Evolutionary conservation across 805 yeast genomes (phyloP).

Genomic region (Huiozyma naganishii): DNA sequence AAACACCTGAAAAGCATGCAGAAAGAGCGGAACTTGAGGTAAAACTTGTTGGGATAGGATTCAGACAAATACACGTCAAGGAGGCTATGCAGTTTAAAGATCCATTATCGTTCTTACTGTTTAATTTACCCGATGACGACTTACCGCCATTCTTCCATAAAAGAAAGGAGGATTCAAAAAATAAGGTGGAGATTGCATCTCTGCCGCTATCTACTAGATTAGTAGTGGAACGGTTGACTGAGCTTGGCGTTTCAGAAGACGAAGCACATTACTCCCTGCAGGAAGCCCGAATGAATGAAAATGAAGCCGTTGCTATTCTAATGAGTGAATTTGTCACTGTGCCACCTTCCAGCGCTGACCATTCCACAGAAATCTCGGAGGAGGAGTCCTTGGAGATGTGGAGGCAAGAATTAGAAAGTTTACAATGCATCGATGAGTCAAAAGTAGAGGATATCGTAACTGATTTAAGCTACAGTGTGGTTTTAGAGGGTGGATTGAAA

Average conservation of each 20-base stretch:
- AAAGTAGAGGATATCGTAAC: conserved; percentile 26
- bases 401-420: conserved; percentile 66
- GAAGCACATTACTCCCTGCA: conserved; percentile 44
- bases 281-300: conserved; percentile 35
- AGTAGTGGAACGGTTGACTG: conserved; percentile 43
- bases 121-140: conserved; percentile 92
- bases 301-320: conserved; percentile 37
- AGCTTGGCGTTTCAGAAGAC: conserved; percentile 61
- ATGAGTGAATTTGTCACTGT: conserved; percentile 3
- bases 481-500: conserved; percentile 27
- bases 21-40: conserved; percentile 17
- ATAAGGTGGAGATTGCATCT: conserved; percentile 38
- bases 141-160: conserved; percentile 58
- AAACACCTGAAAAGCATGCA: conserved; percentile 3
- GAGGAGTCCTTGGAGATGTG: conserved; percentile 41
- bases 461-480: conserved; percentile 22
- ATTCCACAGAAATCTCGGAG: conserved; percentile 5
- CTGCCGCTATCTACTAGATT: conserved; percentile 38
- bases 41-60: conserved; percentile 44
- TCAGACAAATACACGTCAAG: conserved; percentile 52
- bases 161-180: conserved; percentile 44
- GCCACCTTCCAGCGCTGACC: background rate
- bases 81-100: conserved; percentile 59
- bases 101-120: conserved; percentile 43
- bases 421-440: conserved; percentile 50